phyloP scores from a whole-genome alignment of 352 stramenopile species.

The Globisporangium abappressorium region DNA sequence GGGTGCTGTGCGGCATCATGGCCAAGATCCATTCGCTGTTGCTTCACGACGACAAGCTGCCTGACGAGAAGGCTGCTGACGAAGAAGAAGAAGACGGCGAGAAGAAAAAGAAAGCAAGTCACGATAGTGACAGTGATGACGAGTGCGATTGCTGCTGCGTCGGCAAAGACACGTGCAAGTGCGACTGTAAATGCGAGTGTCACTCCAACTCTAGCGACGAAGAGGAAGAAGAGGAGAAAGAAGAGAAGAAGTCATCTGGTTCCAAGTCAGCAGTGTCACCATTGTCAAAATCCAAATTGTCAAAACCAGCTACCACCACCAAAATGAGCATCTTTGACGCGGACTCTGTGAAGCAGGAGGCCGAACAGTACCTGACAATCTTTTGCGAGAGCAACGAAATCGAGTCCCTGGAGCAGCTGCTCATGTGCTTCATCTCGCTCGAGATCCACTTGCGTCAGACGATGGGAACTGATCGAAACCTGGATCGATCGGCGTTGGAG shows the following conservation, averaged over 20 bases:
- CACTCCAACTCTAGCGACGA: conserved; percentile 67
- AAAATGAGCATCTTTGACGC: conserved; percentile 19
- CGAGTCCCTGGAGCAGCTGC: conserved; percentile 28
- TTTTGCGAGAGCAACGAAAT: conserved; percentile 20
- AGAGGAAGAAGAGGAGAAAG: conserved; percentile 12
- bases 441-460: conserved; percentile 24
- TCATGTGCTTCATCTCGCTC: conserved; percentile 37
- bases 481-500: conserved; percentile 11
- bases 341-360: conserved; percentile 29
- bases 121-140: conserved; percentile 60
- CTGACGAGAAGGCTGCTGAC: conserved; percentile 21
- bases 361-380: conserved; percentile 26
- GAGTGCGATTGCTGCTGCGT: conserved; percentile 79
- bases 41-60: conserved; percentile 66
- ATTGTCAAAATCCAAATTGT: conserved; percentile 19
- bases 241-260: conserved; percentile 6
- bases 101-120: conserved; percentile 19
- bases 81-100: conserved; percentile 32
- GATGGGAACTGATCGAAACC: background rate
- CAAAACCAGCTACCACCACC: conserved; percentile 14
- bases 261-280: conserved; percentile 16
- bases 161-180: conserved; percentile 51
- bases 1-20: conserved; percentile 83
- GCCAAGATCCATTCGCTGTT: conserved; percentile 81
- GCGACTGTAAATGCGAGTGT: conserved; percentile 62